A percentile compares a stretch with the other conserved stretches of the same genome.
phyloP scores from a whole-genome alignment of 2,329 filamentous ascomycete genomes.

The Dactylellina leptospora region DNA sequence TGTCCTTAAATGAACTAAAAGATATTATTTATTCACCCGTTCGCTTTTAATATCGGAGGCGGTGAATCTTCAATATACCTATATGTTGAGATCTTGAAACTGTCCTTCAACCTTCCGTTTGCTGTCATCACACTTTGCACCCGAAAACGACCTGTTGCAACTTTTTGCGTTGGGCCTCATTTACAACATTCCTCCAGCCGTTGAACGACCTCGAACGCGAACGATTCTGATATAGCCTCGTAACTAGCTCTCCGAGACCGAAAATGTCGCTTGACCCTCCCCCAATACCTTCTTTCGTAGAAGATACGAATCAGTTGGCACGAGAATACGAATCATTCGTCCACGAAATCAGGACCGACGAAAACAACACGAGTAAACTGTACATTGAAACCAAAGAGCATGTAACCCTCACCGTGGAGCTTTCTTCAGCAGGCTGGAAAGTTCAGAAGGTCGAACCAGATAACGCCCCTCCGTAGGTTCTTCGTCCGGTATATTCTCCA shows the following conservation, averaged over 20 bases:
- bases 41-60: too few species aligned
- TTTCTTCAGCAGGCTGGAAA: slow-evolving; percentile 38
- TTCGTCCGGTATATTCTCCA: neutral
- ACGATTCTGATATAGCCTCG: neutral
- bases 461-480: slow-evolving; percentile 40
- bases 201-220: slow-evolving; percentile 17
- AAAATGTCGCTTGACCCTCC: slow-evolving; percentile 34
- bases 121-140: too few species aligned
- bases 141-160: too few species aligned
- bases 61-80: too few species aligned
- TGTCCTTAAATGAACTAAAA: too few species aligned
- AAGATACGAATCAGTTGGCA: slow-evolving; percentile 38
- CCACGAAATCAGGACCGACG: slow-evolving; percentile 33
- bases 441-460: slow-evolving; percentile 32
- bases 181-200: slow-evolving; percentile 4
- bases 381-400: slow-evolving; percentile 43
- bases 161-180: neutral
- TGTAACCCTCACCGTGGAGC: slow-evolving; percentile 26
- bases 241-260: slow-evolving; percentile 7
- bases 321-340: slow-evolving; percentile 44
- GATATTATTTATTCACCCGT: too few species aligned
- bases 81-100: too few species aligned
- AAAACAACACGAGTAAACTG: slow-evolving; percentile 12
- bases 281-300: slow-evolving; percentile 40
- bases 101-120: too few species aligned